Evolutionary conservation across 2,329 filamentous ascomycete species (phyloP), one percentile per base, ranked within the genome.

Genomic region (Metarhizium rileyi): DNA sequence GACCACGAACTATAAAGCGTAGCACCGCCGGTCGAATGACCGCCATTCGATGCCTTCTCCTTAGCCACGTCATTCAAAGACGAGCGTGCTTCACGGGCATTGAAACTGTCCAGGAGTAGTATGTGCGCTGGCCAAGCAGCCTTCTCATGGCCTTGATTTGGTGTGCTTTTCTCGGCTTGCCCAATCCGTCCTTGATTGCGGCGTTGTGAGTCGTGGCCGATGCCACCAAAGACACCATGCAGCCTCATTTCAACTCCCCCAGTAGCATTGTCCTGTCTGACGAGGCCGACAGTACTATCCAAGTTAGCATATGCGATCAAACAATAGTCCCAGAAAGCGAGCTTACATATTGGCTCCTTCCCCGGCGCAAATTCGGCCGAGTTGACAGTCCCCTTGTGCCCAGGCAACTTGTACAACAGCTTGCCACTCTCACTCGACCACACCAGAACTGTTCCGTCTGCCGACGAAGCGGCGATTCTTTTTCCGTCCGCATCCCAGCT

Each of bases 341-440:
- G 82, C 88, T 83, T 77, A 95, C 90, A 78, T 53, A 96, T 86
- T 20, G 90, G 89, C 59, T 96, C 90, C 53, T 85, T 81, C 36
- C 80, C 79, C 4, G 91, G 90, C 45, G 88, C 85, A 63, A 98
- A 94, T 58, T 94, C 86, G 49, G 91, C 91, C 65, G 91, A 90
- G 64, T 97, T 98, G 47, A 97, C 93, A 0, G 87, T 88, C 30
- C 91, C 93, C 69, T 90, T 93, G 66, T 98, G 93, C 1, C 93
- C 93, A 1, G 93, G 93, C 47, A 98, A 75, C 70, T 97, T 97
- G 70, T 96, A 94, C 55, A 95, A 67, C 59, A 98, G 74, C 71
- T 94, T 97, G 51, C 87, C 90, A n/a, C 80, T 86, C 63, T 87
- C 83, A 50, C 76, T 82, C 46, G 93, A 90, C 93, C 93, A 98